These are phyloP conservation scores for Colletotrichum caudatum DNA, from an alignment of 2,329 filamentous ascomycete genomes.

Conservation along the genomic window DNA sequence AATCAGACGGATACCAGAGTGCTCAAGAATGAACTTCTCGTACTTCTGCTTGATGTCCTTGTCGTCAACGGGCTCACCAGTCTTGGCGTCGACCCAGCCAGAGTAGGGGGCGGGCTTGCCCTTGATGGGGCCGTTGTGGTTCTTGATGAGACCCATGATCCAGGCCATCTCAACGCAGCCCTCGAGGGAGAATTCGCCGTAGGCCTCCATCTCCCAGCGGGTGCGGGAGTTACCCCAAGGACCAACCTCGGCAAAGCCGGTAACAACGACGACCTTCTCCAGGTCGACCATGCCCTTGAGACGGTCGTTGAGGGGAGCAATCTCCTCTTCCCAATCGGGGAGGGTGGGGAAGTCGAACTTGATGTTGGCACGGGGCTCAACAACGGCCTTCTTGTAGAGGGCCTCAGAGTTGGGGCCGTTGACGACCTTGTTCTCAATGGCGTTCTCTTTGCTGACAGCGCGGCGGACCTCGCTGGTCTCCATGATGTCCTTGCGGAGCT, in stretches of 20 bases:
- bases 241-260: constrained; percentile 94
- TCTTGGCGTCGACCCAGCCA: constrained; percentile 96
- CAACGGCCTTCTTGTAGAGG: constrained; percentile 92
- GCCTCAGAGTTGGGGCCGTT: constrained; percentile 94
- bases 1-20: constrained; percentile 96
- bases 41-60: constrained; percentile 98
- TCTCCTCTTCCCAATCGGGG: constrained; percentile 90
- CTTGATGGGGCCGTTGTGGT: constrained; percentile 96
- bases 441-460: constrained; percentile 94
- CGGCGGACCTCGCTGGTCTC: constrained; percentile 94
- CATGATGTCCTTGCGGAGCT: constrained; percentile 92
- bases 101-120: constrained; percentile 85
- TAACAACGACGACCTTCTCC: constrained; percentile 97
- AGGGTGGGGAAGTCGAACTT: constrained; percentile 95
- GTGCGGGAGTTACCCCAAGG: constrained; percentile 99
- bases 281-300: constrained; percentile 99
- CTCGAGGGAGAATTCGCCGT: constrained; percentile 96
- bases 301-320: constrained; percentile 87
- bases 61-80: constrained; percentile 94
- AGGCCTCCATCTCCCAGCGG: constrained; percentile 99
- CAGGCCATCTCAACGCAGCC: constrained; percentile 99
- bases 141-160: constrained; percentile 99
- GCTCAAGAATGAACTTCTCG: constrained; percentile 95
- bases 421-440: constrained; percentile 96
- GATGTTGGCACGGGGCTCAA: constrained; percentile 96